Base-by-base conservation (phyloP, 768 basidiomycete species). In the Lactarius pseudohatsudake region DNA sequence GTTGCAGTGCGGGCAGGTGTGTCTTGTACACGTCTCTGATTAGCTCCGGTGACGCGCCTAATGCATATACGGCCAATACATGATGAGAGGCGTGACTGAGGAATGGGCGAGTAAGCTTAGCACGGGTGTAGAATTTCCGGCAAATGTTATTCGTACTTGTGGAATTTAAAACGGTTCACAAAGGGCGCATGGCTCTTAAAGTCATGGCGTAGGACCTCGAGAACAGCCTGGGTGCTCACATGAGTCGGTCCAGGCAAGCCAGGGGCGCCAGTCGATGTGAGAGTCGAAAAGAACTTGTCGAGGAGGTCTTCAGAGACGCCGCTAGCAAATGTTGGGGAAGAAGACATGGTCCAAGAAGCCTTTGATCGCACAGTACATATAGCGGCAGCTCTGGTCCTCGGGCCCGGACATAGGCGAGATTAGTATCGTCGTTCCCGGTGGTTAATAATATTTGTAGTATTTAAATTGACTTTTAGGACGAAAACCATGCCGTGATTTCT, bases 51-150 rank as follows among this genome's bases (percentile, higher is more conserved):
- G 79, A 75, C 0, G 82, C 88, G 2, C 89, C 90, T 20, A 91
- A 73, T 0, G 81, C 79, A 79, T 85, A 90, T 4, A 86, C 77
- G 5, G 86, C 85, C 43, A 88, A 74, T 20, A 84, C 71, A 32
- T 83, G 84, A 68, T 89, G 87, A 6, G 83, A 76, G 45, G 82
- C 74, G 75, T 90, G 89, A 64, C 84, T 84, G 61, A 65, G 4
- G 8, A 20, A 45, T 16, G 41, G 6, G 18, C 13, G 32, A 58
- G 16, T 56, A 26, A 18, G 20, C 38, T 22, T 16, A 45, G 41
- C 57, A 32, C 3, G 20, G 26, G 9, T 9, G n/a, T 26, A 43
- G 18, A 3, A 54, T 3, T 43, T n/a, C 28, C 4, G 15, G 32
- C 0, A 26, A 18, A 10, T 26, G 10, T 2, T 6, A 26, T 26